These are phyloP conservation scores for Parastagonospora nodorum DNA, from an alignment of 2,329 filamentous ascomycete species.

Conservation along the genomic window DNA sequence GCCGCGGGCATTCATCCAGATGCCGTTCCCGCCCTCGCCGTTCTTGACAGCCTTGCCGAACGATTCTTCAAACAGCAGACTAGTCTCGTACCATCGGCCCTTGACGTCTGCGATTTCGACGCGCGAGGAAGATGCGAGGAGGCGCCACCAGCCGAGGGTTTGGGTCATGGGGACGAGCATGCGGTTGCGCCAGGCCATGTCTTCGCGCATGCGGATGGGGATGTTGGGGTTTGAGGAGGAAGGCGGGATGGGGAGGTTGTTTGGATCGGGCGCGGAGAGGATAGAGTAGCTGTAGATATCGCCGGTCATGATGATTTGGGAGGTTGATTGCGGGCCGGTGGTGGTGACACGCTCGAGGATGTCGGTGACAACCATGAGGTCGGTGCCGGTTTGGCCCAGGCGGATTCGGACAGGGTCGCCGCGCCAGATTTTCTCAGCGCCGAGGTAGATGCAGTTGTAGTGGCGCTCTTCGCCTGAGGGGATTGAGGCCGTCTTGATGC, in stretches of 20 bases:
- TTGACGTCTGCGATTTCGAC: constrained; percentile 57
- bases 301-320: constrained; percentile 51
- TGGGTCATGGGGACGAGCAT: constrained; percentile 46
- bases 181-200: constrained; percentile 56
- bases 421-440: constrained; percentile 64
- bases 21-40: constrained; percentile 50
- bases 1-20: constrained; percentile 55
- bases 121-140: constrained; percentile 39
- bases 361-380: constrained; percentile 55
- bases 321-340: constrained; percentile 19
- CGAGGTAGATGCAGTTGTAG: constrained; percentile 61
- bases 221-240: constrained; percentile 49
- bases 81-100: constrained; percentile 66
- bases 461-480: constrained; percentile 50
- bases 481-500: constrained; percentile 43
- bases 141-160: constrained; percentile 51
- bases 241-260: constrained; percentile 42
- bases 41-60: constrained; percentile 42
- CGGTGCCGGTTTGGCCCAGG: constrained; percentile 47
- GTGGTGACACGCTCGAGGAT: constrained; percentile 48
- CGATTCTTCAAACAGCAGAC: constrained; percentile 50
- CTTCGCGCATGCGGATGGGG: constrained; percentile 57
- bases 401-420: constrained; percentile 63
- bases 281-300: constrained; percentile 59
- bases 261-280: constrained; percentile 26